Percentiles rank a stretch among this genome's conserved stretches.
phyloP scores from a whole-genome alignment of 768 basidiomycete species.

The Tricholomella constricta region DNA sequence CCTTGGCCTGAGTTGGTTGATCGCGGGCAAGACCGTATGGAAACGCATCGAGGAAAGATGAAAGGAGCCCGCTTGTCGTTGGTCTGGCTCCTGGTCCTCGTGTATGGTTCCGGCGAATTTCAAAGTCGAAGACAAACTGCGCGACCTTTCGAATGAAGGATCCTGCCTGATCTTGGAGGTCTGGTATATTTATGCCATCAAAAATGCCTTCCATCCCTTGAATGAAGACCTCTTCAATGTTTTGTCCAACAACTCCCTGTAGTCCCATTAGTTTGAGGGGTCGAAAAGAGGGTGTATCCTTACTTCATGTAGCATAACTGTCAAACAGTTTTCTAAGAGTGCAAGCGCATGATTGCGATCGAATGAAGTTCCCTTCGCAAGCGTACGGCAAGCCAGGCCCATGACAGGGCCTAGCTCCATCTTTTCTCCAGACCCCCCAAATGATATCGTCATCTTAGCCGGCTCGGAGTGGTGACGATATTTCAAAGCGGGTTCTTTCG shows the following conservation, averaged over 20 bases:
- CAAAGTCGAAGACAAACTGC: conserved; percentile 69
- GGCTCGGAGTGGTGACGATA: conserved; percentile 72
- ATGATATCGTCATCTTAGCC: conserved; percentile 71
- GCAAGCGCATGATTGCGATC: conserved; percentile 65
- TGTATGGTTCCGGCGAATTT: conserved; percentile 61
- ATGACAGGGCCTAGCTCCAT: conserved; percentile 71
- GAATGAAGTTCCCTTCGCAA: conserved; percentile 50
- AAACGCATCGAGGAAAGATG: conserved; percentile 79
- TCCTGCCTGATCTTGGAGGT: conserved; percentile 70
- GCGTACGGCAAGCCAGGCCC: conserved; percentile 60
- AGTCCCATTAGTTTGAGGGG: neutral
- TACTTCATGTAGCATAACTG: conserved; percentile 79
- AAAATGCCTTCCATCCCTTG: conserved; percentile 74
- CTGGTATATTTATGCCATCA: conserved; percentile 70
- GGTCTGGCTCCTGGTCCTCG: conserved; percentile 56
- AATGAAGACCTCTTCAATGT: conserved; percentile 74
- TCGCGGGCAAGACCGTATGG: conserved; percentile 75
- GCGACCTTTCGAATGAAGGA: conserved; percentile 71
- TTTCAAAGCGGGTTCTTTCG: conserved; percentile 74
- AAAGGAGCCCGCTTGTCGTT: conserved; percentile 57
- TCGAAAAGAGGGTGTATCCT: conserved; percentile 9
- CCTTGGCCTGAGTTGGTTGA: conserved; percentile 57
- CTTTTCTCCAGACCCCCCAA: conserved; percentile 63
- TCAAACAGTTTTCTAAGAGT: conserved; percentile 70
- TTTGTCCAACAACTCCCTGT: conserved; percentile 72